Percentiles rank a stretch among this genome's conserved stretches.
Evolutionary conservation across 2,329 filamentous ascomycete species (phyloP).

Genomic region (Alternaria sp.): DNA sequence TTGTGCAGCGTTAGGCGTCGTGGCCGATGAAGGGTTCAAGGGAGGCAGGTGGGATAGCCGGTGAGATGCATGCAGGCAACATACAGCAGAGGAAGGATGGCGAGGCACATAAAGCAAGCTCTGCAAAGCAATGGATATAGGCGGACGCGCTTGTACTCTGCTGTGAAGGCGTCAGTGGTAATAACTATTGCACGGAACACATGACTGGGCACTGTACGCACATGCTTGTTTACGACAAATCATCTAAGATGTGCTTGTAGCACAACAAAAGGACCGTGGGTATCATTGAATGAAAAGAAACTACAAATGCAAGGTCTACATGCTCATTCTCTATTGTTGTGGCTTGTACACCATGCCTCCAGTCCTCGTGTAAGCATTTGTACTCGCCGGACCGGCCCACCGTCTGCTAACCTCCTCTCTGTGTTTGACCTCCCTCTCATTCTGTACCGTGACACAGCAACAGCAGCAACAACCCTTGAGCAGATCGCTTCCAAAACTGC

Average conservation of each 20-base stretch:
- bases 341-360: constrained; percentile 49
- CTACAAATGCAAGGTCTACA: background rate
- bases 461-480: constrained; percentile 52
- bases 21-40: constrained; percentile 8
- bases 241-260: background rate
- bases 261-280: constrained; percentile 16
- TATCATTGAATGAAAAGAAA: constrained; percentile 15
- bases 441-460: constrained; percentile 55
- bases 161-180: background rate
- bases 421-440: constrained; percentile 56
- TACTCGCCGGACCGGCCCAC: constrained; percentile 51
- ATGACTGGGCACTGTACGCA: background rate
- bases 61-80: background rate
- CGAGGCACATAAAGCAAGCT: background rate
- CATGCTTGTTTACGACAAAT: background rate
- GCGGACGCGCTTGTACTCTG: background rate
- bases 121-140: background rate
- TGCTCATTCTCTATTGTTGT: constrained; percentile 31
- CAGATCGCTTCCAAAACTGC: constrained; percentile 48
- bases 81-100: background rate
- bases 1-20: background rate
- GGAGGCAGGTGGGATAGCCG: constrained; percentile 1
- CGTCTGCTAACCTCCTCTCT: constrained; percentile 54
- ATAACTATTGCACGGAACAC: background rate
- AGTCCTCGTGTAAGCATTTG: constrained; percentile 41